Evolutionary conservation across 2,329 filamentous ascomycete genomes (phyloP), one percentile per base, ranked within the genome.

Genomic region (Colletotrichum karsti): DNA sequence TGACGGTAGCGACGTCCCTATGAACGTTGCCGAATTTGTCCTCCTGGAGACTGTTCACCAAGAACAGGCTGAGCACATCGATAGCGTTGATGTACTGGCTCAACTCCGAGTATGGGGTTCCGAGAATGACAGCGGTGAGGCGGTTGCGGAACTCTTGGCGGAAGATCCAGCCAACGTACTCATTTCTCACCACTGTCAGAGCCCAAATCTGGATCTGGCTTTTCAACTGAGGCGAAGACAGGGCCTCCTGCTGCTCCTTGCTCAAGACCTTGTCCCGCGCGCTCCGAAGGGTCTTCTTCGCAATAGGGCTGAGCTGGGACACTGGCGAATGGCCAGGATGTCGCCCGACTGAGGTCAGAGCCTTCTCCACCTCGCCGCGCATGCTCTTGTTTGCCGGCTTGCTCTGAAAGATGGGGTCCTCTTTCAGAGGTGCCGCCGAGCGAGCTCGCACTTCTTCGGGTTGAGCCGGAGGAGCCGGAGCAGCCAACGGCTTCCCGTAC

Each of bases 1-100:
- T 88, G 63, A 97, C 91, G 54, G 81, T 81, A 1, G 92, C 89
- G 2, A 98, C 90, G 71, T 96, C 93, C 46, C 90, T 86, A 72
- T 97, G 92, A n/a, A 97, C 95, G 72, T 93, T 92, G 13, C 95
- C 95, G 75, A 90, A 96, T 51, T 87, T 87, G 77, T 98, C 95
- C 78, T 98, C 95, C 4, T 84, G 83, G 60, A 98, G 80, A 78
- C 92, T 95, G 69, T 88, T 87, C 4, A 93, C 87, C 1, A 93
- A 88, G 28, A 98, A 84, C 55, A 87, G 85, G 12, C 88, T 89
- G 41, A 96, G 81, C 0, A 91, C 88, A 67, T 90, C 89, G n/a
- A 91, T 85, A 2, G 93, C 92, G 75, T 95, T 90, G 56, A 92
- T 80, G 72, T 94, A 91, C 15, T 92, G 81, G 30, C 88, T 88